Percentiles rank a stretch among this genome's conserved stretches.
Evolutionary conservation across 2,329 filamentous ascomycete species (phyloP).

Genomic region (Sarocladium oryzae): DNA sequence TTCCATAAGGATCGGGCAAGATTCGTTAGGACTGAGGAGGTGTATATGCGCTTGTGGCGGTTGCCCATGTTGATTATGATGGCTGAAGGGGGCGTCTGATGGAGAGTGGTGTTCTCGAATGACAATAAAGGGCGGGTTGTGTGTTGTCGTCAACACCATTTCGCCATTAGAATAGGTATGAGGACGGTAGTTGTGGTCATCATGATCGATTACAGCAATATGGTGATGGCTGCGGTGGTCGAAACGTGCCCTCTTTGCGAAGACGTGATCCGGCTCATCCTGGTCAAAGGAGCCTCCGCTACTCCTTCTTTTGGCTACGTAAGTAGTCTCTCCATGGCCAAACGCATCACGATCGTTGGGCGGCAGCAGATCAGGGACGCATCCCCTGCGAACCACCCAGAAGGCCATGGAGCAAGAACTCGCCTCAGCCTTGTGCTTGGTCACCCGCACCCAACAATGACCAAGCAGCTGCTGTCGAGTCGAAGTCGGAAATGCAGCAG

Average conservation of each 20-base stretch:
- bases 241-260: constrained; percentile 3
- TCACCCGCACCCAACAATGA: not conserved
- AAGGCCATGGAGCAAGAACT: constrained; percentile 22
- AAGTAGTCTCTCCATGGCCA: not conserved
- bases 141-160: not conserved
- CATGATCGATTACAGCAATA: not conserved
- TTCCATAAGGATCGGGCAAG: constrained; percentile 29
- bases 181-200: not conserved
- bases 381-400: constrained; percentile 22
- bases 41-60: constrained; percentile 5
- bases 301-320: not conserved
- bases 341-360: not conserved
- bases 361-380: constrained; percentile 6
- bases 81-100: not conserved
- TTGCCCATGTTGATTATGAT: not conserved
- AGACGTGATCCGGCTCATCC: constrained; percentile 3
- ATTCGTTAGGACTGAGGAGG: constrained; percentile 16
- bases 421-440: not conserved
- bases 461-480: too few relatives aligned
- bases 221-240: not conserved
- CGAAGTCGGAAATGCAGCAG: too few relatives aligned
- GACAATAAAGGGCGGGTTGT: constrained; percentile 29
- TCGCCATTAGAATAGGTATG: constrained; percentile 20
- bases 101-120: constrained; percentile 24
- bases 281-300: not conserved